These are phyloP conservation scores for Phytophthora cactorum DNA, from an alignment of 352 stramenopile genomes.

Conservation along the genomic window DNA sequence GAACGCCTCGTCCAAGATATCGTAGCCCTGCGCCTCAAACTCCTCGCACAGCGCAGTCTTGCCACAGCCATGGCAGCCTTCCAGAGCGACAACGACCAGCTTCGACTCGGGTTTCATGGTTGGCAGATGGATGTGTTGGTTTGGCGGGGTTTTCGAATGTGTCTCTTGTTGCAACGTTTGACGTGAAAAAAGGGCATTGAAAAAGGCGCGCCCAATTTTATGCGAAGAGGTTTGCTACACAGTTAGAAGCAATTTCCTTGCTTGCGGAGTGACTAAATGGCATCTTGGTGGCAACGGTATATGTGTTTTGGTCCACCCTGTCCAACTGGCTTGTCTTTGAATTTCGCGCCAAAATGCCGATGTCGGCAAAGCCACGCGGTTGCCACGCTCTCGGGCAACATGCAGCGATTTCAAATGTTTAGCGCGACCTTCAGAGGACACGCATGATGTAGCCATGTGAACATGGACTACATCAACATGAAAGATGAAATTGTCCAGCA, in stretches of 20 bases:
- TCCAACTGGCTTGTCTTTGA: constrained; percentile 1
- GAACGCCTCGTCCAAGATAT: constrained; percentile 88
- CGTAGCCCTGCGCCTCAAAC: constrained; percentile 79
- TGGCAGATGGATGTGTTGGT: not conserved
- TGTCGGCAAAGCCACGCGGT: not conserved
- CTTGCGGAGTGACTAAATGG: not conserved
- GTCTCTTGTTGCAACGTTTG: not conserved
- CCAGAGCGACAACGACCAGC: constrained; percentile 84
- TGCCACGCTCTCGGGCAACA: not conserved
- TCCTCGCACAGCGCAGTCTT: constrained; percentile 84
- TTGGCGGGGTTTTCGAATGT: constrained; percentile 1
- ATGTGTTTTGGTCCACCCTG: not conserved
- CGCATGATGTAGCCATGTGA: not conserved
- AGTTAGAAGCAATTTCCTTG: not conserved
- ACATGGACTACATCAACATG: no score
- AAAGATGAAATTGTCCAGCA: no score
- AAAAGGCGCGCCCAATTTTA: not conserved
- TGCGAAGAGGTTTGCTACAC: not conserved
- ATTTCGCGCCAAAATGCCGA: not conserved
- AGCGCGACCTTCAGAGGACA: no score
- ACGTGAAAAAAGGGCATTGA: not conserved
- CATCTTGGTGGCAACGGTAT: not conserved
- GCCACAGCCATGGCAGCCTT: constrained; percentile 89
- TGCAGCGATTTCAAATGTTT: not conserved
- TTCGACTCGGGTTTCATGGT: constrained; percentile 55